Percentiles rank a stretch among this genome's conserved stretches.
Evolutionary conservation across 2,329 filamentous ascomycete species (phyloP).

Genomic region (Triangularia setosa): DNA sequence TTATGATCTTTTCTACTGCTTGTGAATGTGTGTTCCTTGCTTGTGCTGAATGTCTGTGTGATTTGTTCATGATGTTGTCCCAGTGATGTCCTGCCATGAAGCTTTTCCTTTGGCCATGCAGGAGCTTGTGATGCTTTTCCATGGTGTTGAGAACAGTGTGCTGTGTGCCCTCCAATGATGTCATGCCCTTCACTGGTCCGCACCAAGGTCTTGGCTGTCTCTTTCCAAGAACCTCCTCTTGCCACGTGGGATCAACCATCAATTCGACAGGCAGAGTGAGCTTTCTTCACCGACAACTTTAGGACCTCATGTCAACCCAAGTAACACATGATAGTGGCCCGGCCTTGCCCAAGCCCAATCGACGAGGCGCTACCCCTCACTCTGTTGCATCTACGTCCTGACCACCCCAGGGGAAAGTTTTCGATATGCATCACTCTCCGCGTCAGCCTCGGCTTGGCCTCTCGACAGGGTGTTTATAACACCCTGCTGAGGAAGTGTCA

Average conservation of each 20-base stretch:
- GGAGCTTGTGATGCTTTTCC: background rate
- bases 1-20: slow-evolving; percentile 21
- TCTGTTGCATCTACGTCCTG: background rate
- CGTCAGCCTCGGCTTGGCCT: background rate
- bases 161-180: background rate
- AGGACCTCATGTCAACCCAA: background rate
- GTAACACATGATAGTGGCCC: background rate
- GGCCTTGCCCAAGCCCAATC: background rate
- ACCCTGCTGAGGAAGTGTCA: background rate
- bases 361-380: background rate
- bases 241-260: background rate
- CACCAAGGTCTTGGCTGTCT: background rate
- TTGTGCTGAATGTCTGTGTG: background rate
- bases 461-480: background rate
- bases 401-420: background rate
- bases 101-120: background rate
- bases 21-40: background rate
- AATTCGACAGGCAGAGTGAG: background rate
- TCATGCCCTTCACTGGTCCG: background rate
- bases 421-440: background rate
- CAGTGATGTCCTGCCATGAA: background rate
- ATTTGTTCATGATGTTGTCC: background rate
- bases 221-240: background rate
- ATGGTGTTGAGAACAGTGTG: background rate
- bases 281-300: background rate